These are phyloP conservation scores for Trichoderma sp. DNA, from an alignment of 2,329 filamentous ascomycete genomes.

Conservation along the genomic window DNA sequence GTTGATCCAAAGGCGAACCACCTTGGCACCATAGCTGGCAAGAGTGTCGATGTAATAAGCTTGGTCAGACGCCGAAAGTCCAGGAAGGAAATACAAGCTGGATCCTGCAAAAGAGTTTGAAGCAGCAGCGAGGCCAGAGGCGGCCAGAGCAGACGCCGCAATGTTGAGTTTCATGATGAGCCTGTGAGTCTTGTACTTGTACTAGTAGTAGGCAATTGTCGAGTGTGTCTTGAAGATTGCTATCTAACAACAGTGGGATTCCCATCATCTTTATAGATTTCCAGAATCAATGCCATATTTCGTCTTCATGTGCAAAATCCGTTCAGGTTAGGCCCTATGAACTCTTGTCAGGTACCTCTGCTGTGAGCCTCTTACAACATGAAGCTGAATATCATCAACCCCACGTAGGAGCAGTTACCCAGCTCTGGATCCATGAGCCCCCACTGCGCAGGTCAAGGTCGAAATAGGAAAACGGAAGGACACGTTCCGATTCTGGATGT, in stretches of 20 bases:
- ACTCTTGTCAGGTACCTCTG: neutral
- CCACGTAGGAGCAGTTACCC: neutral
- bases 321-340: neutral
- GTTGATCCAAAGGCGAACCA: conserved; percentile 24
- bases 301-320: neutral
- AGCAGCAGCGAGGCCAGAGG: neutral
- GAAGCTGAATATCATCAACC: neutral
- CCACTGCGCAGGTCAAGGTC: neutral
- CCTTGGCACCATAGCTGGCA: conserved; percentile 21
- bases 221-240: neutral
- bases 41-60: conserved; percentile 23
- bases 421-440: neutral
- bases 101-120: conserved; percentile 23
- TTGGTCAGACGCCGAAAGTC: conserved; percentile 23
- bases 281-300: neutral
- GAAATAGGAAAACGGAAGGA: neutral
- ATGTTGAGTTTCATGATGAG: conserved; percentile 1
- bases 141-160: neutral
- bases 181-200: neutral
- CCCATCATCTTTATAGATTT: neutral
- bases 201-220: neutral
- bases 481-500: neutral
- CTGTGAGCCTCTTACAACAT: neutral
- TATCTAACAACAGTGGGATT: neutral
- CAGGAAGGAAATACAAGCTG: conserved; percentile 25